Evolutionary conservation across 331 rosid species (phyloP), one percentile per base, ranked within the genome.

Genomic region (Quercus tomentella): DNA sequence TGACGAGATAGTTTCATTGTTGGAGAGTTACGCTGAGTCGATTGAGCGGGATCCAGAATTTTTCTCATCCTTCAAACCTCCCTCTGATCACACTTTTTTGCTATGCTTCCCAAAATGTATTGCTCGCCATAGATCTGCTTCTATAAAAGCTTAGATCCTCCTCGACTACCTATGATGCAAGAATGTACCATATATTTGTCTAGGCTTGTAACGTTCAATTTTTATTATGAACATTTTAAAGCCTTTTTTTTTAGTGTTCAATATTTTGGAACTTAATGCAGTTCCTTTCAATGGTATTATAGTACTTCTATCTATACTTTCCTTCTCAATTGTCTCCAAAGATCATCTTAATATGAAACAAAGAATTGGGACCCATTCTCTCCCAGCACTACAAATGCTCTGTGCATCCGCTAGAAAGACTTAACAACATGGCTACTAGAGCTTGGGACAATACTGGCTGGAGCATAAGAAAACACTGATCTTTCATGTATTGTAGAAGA

Each of bases 41-140:
- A 81, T 88, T 26, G 88, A 89, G 71, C 86, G 75, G 52, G 91
- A 93, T 80, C 91, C 94, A 4, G 91, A 87, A 0, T 96, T 93
- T 84, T 91, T 96, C 88, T 80, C 89, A 15, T 80, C 89, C 20
- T 87, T 83, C 76, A 84, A 73, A 17, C 97, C 89, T 0, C 77
- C 86, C 16, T 72, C 88, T 49, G 26, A 74, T 55, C 80, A 68
- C 76, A 61, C 71, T 56, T 14, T 83, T 70, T 75, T 84, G 7
- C 82, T 85, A 65, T 93, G 94, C 86, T 78, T 93, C 31, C 88
- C 98, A 8, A 90, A 81, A 37, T 90, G 89, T 75, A 84, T 69
- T 52, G 75, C 78, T 12, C 62, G 87, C 81, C 51, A 45, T 63
- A 80, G 76, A 80, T 86, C 87, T 70, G 74, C 78, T 77, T 69